Evolutionary conservation across 2,329 filamentous ascomycete genomes (phyloP).

Genomic region (Botrytis sinoallii): DNA sequence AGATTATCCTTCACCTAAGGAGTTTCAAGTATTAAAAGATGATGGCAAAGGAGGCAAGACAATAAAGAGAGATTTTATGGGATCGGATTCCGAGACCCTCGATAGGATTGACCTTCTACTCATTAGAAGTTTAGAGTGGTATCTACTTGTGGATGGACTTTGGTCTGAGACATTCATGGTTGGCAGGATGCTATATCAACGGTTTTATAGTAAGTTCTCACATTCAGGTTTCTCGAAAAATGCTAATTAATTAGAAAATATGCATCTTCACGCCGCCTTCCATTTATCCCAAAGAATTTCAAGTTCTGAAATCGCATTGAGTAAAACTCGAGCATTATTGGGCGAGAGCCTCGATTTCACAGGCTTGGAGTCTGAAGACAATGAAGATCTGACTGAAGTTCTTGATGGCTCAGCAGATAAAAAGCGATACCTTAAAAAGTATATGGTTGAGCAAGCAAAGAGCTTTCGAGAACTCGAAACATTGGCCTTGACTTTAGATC

Average conservation of each 20-base stretch:
- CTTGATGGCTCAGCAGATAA: constrained; percentile 40
- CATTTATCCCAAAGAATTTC: constrained; percentile 50
- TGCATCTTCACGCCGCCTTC: constrained; percentile 51
- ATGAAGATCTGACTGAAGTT: constrained; percentile 34
- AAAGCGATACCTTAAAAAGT: constrained; percentile 33
- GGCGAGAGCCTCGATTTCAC: constrained; percentile 41
- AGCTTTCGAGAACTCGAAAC: constrained; percentile 68
- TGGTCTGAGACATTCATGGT: constrained; percentile 68
- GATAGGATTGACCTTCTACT: constrained; percentile 65
- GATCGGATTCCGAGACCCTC: constrained; percentile 59
- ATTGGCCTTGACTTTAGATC: constrained; percentile 62
- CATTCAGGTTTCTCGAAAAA: neutral
- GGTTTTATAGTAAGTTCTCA: constrained; percentile 72
- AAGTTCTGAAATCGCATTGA: constrained; percentile 42
- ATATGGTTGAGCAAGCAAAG: constrained; percentile 52
- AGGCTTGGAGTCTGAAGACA: constrained; percentile 27
- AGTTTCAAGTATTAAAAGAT: constrained; percentile 49
- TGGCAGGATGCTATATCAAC: constrained; percentile 73
- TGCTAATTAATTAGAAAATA: constrained; percentile 39
- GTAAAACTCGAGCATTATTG: constrained; percentile 41
- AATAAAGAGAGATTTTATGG: constrained; percentile 70
- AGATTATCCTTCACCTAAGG: constrained; percentile 43
- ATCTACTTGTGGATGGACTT: constrained; percentile 68
- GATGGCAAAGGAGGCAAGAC: constrained; percentile 53
- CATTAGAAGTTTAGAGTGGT: constrained; percentile 82